These are phyloP conservation scores for Cladosporium sp. DNA, from an alignment of 2,329 filamentous ascomycete genomes.

Conservation along the genomic window DNA sequence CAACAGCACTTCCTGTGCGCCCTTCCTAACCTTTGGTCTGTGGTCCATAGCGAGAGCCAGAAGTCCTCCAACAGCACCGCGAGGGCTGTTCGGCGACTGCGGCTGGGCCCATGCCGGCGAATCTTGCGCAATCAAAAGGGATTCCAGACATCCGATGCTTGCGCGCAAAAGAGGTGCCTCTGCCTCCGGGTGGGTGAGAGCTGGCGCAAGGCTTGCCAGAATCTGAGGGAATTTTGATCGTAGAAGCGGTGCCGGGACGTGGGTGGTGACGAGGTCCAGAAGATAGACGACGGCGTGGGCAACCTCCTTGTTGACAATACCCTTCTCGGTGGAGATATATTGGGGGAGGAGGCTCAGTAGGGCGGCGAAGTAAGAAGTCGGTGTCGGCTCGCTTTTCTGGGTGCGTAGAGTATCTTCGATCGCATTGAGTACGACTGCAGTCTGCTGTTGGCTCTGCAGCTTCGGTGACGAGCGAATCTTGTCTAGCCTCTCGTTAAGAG, in stretches of 20 bases:
- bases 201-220: conserved; percentile 76
- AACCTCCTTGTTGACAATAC: conserved; percentile 72
- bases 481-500: conserved; percentile 85
- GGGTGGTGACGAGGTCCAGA: conserved; percentile 84
- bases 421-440: conserved; percentile 78
- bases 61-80: conserved; percentile 80
- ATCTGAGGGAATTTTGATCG: conserved; percentile 95
- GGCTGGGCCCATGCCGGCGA: conserved; percentile 80
- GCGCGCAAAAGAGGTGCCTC: conserved; percentile 82
- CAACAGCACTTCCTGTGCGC: conserved; percentile 82
- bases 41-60: conserved; percentile 79
- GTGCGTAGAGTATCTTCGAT: conserved; percentile 90
- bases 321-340: conserved; percentile 58
- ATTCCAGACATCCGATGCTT: conserved; percentile 89
- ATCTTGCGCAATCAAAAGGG: conserved; percentile 86
- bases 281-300: conserved; percentile 88
- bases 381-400: conserved; percentile 74
- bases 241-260: conserved; percentile 78
- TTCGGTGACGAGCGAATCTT: conserved; percentile 92
- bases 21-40: conserved; percentile 87
- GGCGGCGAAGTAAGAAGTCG: conserved; percentile 94
- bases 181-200: conserved; percentile 71
- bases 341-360: conserved; percentile 81
- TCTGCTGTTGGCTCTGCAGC: conserved; percentile 91
- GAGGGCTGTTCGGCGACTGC: conserved; percentile 75